A percentile compares a stretch with the other conserved stretches of the same genome.
Evolutionary conservation across 169 alveolate genomes (phyloP).

Genomic region (Plasmodium malariae): DNA sequence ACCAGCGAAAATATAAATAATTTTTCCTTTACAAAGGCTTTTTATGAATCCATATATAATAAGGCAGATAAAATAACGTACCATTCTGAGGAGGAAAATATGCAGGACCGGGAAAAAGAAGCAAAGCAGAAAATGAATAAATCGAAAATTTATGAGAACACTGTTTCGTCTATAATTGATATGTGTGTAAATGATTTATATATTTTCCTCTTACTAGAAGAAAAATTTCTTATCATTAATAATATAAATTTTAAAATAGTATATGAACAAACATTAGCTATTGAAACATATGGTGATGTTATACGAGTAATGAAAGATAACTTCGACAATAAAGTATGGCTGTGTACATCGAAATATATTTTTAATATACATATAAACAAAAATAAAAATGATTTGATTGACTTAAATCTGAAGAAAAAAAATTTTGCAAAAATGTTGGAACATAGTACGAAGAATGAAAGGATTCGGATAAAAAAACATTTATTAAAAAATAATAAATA

Average conservation of each 20-base stretch:
- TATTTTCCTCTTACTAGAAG: slow-evolving; percentile 66
- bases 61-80: neutral
- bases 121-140: neutral
- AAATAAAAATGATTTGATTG: slow-evolving; percentile 20
- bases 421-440: slow-evolving; percentile 25
- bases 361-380: slow-evolving; percentile 53
- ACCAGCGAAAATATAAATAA: slow-evolving; percentile 62
- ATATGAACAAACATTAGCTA: slow-evolving; percentile 50
- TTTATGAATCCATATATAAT: slow-evolving; percentile 46
- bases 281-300: slow-evolving; percentile 71
- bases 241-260: slow-evolving; percentile 56
- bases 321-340: slow-evolving; percentile 66
- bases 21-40: slow-evolving; percentile 39
- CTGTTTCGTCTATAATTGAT: slow-evolving; percentile 32
- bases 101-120: neutral
- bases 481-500: slow-evolving; percentile 67
- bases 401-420: slow-evolving; percentile 26
- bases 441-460: slow-evolving; percentile 15
- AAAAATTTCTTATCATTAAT: slow-evolving; percentile 60
- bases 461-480: slow-evolving; percentile 36
- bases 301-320: slow-evolving; percentile 69
- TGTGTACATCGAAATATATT: slow-evolving; percentile 74
- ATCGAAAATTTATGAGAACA: slow-evolving; percentile 5
- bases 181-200: slow-evolving; percentile 65
- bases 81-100: neutral